A percentile compares a stretch with the other conserved stretches of the same genome.
phyloP scores from a whole-genome alignment of 1,139 yeast genomes.

The Hansenula anomala region DNA sequence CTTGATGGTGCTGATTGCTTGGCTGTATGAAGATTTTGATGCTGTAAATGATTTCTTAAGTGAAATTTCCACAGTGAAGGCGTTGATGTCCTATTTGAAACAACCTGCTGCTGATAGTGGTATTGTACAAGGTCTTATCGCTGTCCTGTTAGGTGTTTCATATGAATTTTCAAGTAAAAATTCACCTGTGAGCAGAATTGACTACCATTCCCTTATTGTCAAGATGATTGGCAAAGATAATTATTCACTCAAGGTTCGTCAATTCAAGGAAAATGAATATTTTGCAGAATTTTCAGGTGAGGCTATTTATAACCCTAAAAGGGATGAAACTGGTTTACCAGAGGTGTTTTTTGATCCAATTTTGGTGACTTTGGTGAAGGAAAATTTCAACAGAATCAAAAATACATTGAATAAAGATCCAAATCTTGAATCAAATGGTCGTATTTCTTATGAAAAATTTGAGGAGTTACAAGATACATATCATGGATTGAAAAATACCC shows the following conservation, averaged over 20 bases:
- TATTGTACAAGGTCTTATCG: constrained; percentile 70
- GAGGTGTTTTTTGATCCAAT: constrained; percentile 65
- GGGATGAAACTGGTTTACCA: constrained; percentile 85
- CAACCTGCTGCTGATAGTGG: constrained; percentile 55
- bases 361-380: constrained; percentile 65
- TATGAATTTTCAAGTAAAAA: constrained; percentile 75
- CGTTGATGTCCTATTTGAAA: constrained; percentile 63
- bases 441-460: constrained; percentile 64
- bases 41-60: constrained; percentile 76
- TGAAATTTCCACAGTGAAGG: constrained; percentile 61
- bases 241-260: constrained; percentile 67
- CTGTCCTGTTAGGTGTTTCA: constrained; percentile 67
- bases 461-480: constrained; percentile 54
- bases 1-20: constrained; percentile 64
- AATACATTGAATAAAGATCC: constrained; percentile 77
- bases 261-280: constrained; percentile 55
- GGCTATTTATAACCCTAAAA: constrained; percentile 38
- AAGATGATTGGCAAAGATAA: constrained; percentile 80
- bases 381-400: constrained; percentile 63
- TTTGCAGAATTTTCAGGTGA: constrained; percentile 56
- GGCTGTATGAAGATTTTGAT: constrained; percentile 74
- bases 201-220: constrained; percentile 56
- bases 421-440: constrained; percentile 58
- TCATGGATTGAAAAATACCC: constrained; percentile 26
- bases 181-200: constrained; percentile 67